Conservation (phyloP, 2,329 filamentous ascomycete genomes). For the Paraconiothyrium sp. region DNA sequence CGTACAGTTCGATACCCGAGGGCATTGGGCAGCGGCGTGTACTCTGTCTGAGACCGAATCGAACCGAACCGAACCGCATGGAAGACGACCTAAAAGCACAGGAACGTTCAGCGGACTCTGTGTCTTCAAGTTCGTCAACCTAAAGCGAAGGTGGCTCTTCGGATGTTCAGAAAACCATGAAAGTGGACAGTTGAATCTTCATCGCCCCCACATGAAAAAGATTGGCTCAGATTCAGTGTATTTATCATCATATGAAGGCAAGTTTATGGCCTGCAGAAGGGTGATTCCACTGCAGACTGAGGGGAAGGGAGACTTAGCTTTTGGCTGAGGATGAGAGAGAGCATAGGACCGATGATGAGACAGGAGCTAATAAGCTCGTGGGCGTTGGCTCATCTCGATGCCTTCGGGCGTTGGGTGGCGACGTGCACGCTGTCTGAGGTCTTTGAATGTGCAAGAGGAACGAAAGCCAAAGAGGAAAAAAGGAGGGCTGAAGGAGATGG, state of each 20-base stretch:
- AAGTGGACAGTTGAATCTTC: neutral
- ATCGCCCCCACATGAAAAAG: neutral
- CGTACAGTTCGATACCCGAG: neutral
- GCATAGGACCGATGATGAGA: slow-evolving; percentile 1
- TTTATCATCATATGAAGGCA: neutral
- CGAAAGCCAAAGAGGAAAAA: neutral
- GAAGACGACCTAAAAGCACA: neutral
- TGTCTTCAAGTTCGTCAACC: neutral
- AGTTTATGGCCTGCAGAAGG: neutral
- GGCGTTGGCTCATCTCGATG: neutral
- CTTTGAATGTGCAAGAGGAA: neutral
- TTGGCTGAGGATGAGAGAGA: neutral
- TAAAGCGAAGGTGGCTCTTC: neutral
- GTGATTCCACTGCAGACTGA: neutral
- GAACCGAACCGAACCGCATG: neutral
- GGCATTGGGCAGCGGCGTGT: neutral
- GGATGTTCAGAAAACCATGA: neutral
- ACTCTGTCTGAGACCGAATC: slow-evolving; percentile 1
- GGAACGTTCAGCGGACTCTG: neutral
- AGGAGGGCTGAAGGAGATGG: neutral
- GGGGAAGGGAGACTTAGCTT: neutral
- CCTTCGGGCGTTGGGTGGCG: neutral
- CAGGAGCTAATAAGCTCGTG: neutral
- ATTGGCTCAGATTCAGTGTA: neutral
- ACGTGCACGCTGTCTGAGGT: slow-evolving; percentile 2